Percentiles rank a stretch among this genome's conserved stretches.
Conservation (phyloP, 768 basidiomycete species). For the Auricularia cornea region DNA sequence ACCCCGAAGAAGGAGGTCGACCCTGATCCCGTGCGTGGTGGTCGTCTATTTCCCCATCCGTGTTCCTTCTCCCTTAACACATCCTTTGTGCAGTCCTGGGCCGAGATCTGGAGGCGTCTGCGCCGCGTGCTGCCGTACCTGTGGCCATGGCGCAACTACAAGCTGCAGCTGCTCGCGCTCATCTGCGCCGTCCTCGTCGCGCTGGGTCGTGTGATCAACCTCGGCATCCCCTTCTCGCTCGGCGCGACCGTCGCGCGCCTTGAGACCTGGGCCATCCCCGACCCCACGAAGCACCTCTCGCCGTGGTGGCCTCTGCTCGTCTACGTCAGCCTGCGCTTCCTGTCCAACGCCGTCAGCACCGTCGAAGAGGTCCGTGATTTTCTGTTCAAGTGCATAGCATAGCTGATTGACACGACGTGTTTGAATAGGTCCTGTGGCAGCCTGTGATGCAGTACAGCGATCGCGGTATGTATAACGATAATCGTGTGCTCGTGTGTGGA, state of each 20-base stretch:
- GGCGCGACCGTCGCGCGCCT: constrained; percentile 54
- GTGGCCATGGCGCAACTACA: constrained; percentile 64
- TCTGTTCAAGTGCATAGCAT: neutral
- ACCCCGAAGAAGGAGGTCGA: constrained; percentile 20
- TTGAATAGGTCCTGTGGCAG: constrained; percentile 68
- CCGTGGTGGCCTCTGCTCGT: constrained; percentile 63
- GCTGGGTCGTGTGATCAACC: constrained; percentile 68
- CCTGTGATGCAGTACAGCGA: constrained; percentile 89
- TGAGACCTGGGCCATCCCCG: constrained; percentile 30
- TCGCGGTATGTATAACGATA: constrained; percentile 34
- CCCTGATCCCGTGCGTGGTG: constrained; percentile 30
- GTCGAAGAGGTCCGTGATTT: constrained; percentile 42
- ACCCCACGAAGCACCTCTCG: constrained; percentile 18
- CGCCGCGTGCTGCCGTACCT: constrained; percentile 66
- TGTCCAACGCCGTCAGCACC: constrained; percentile 67
- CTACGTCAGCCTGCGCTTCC: constrained; percentile 63
- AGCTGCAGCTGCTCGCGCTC: constrained; percentile 65
- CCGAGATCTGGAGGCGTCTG: constrained; percentile 58
- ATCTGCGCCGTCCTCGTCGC: constrained; percentile 65
- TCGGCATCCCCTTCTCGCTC: constrained; percentile 60
- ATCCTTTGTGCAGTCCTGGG: constrained; percentile 43
- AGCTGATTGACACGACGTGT: constrained; percentile 14
- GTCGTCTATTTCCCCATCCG: neutral
- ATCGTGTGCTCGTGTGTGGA: neutral
- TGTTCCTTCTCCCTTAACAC: too few species aligned